A percentile compares a stretch with the other conserved stretches of the same genome.
Conservation (phyloP, 768 basidiomycete species). For the Candolleomyces aberdarensis region DNA sequence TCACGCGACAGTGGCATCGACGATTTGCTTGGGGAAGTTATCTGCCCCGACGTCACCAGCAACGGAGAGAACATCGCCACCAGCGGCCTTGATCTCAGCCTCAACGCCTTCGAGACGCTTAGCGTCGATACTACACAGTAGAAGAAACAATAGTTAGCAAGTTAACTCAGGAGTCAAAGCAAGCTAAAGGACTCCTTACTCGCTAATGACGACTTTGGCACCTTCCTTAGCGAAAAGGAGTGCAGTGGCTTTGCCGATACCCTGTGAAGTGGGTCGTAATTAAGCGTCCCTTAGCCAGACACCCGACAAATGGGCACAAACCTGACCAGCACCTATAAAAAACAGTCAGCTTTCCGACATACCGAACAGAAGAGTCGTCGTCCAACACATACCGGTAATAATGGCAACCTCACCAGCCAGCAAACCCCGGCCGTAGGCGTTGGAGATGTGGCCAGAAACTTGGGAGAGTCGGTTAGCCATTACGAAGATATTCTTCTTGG, state of each 20-base stretch:
- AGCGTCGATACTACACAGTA: slow-evolving; percentile 62
- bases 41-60: slow-evolving; percentile 81
- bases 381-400: slow-evolving; percentile 64
- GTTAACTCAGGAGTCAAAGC: slow-evolving; percentile 1
- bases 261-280: slow-evolving; percentile 37
- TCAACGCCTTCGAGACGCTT: slow-evolving; percentile 64
- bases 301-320: slow-evolving; percentile 19
- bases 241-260: slow-evolving; percentile 75
- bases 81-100: slow-evolving; percentile 67
- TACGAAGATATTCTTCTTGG: background rate
- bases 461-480: slow-evolving; percentile 65
- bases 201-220: slow-evolving; percentile 82
- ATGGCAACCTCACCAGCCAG: slow-evolving; percentile 79
- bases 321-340: slow-evolving; percentile 72
- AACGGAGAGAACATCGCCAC: slow-evolving; percentile 73
- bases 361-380: background rate
- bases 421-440: slow-evolving; percentile 52
- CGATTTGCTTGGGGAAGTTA: slow-evolving; percentile 76
- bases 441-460: slow-evolving; percentile 67
- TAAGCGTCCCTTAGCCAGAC: background rate
- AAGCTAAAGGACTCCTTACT: slow-evolving; percentile 39
- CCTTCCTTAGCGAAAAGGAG: slow-evolving; percentile 82
- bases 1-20: slow-evolving; percentile 73
- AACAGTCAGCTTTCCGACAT: background rate
- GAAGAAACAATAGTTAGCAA: background rate